These are phyloP conservation scores for Syncephalis fuscata DNA, from an alignment of 371 early-diverging fungal genomes.

Conservation along the genomic window DNA sequence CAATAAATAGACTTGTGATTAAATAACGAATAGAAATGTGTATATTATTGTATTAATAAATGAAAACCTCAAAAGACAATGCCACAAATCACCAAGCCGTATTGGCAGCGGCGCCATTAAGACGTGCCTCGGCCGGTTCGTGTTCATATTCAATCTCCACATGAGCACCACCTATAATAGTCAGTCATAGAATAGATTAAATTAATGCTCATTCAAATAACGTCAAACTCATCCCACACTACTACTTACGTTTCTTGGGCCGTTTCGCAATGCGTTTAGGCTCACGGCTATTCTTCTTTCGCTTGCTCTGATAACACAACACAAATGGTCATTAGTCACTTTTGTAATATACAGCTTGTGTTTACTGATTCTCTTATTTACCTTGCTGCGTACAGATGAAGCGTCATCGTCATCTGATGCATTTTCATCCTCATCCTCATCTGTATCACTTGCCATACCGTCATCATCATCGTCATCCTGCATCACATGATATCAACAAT, in stretches of 20 bases:
- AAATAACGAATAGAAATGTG: too few relatives aligned
- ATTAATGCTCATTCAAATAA: too few relatives aligned
- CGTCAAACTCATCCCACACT: too few relatives aligned
- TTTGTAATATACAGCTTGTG: too few relatives aligned
- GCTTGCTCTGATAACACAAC: neutral
- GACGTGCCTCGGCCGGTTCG: neutral
- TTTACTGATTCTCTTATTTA: too few relatives aligned
- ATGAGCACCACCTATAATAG: constrained; percentile 2
- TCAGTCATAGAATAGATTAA: too few relatives aligned
- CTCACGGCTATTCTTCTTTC: neutral
- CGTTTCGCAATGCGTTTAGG: neutral
- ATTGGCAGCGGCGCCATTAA: neutral
- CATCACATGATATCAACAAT: constrained; percentile 6
- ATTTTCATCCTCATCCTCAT: neutral
- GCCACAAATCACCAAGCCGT: neutral
- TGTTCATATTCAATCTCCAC: constrained; percentile 6
- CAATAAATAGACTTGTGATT: too few relatives aligned
- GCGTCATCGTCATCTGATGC: too few relatives aligned
- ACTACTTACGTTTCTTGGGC: neutral
- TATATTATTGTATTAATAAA: too few relatives aligned
- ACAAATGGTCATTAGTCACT: too few relatives aligned
- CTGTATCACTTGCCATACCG: neutral
- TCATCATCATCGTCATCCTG: constrained; percentile 14
- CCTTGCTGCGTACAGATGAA: neutral
- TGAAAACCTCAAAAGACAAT: too few relatives aligned